These are phyloP conservation scores for Aureobasidium sp. DNA, from an alignment of 2,329 filamentous ascomycete species.

Conservation along the genomic window DNA sequence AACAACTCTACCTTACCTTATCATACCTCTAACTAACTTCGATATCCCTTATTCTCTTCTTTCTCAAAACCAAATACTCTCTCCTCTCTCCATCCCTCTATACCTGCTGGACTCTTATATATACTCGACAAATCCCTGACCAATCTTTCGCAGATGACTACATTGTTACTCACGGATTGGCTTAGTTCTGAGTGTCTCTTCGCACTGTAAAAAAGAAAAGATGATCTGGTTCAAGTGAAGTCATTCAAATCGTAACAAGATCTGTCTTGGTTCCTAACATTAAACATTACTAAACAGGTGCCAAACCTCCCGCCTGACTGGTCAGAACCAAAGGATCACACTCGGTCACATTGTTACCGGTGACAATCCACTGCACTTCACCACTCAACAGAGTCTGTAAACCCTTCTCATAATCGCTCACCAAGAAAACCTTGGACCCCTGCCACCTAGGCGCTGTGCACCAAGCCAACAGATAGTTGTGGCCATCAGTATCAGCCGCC, in stretches of 20 bases:
- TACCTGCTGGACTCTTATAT: too few species aligned
- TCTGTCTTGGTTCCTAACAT: background rate
- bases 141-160: too few species aligned
- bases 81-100: too few species aligned
- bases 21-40: too few species aligned
- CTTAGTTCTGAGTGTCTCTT: too few species aligned
- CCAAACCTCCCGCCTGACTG: background rate
- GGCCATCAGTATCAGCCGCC: background rate
- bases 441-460: background rate
- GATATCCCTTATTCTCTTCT: too few species aligned
- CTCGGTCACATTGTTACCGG: background rate
- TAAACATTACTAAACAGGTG: background rate
- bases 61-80: too few species aligned
- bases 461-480: background rate
- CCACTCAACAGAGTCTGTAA: background rate
- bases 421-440: background rate
- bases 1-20: too few species aligned
- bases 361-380: background rate
- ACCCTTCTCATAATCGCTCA: background rate
- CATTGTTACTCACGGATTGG: too few species aligned
- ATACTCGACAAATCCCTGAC: too few species aligned
- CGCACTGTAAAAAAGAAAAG: too few species aligned
- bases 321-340: background rate
- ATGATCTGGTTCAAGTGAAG: too few species aligned
- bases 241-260: background rate